Percentiles rank a stretch among this genome's conserved stretches.
These are phyloP conservation scores for Exsudoporus floridanus DNA, from an alignment of 1,284 basidiomycete genomes.

Conservation along the genomic window DNA sequence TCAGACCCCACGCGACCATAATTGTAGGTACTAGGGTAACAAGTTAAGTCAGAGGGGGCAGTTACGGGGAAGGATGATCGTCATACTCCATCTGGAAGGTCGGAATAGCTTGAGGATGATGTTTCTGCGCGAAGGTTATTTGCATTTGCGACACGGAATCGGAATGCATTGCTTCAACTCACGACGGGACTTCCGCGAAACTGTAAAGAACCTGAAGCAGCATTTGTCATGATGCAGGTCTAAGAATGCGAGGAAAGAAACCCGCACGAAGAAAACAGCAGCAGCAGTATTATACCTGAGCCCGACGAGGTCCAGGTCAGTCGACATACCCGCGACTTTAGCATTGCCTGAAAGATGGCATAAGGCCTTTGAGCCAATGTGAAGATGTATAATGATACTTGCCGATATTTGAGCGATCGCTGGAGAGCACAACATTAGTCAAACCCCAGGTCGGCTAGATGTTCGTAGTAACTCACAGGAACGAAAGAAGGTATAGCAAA, in stretches of 20 bases:
- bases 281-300: conserved; percentile 48
- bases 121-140: conserved; percentile 36
- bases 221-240: neutral
- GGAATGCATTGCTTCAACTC: conserved; percentile 16
- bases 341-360: conserved; percentile 29
- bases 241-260: neutral
- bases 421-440: conserved; percentile 14
- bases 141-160: neutral
- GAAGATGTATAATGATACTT: conserved; percentile 3
- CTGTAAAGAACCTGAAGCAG: conserved; percentile 42
- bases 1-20: conserved; percentile 50
- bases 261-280: conserved; percentile 49
- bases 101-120: conserved; percentile 46
- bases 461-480: conserved; percentile 41
- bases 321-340: conserved; percentile 43
- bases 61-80: neutral
- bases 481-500: conserved; percentile 59
- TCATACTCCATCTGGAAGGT: conserved; percentile 49
- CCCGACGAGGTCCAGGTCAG: conserved; percentile 40
- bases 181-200: conserved; percentile 51
- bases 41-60: conserved; percentile 4
- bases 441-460: neutral
- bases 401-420: conserved; percentile 40
- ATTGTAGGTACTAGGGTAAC: conserved; percentile 43
- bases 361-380: neutral